phyloP scores from a whole-genome alignment of 768 basidiomycete species.

The Agaricus subrufescens region DNA sequence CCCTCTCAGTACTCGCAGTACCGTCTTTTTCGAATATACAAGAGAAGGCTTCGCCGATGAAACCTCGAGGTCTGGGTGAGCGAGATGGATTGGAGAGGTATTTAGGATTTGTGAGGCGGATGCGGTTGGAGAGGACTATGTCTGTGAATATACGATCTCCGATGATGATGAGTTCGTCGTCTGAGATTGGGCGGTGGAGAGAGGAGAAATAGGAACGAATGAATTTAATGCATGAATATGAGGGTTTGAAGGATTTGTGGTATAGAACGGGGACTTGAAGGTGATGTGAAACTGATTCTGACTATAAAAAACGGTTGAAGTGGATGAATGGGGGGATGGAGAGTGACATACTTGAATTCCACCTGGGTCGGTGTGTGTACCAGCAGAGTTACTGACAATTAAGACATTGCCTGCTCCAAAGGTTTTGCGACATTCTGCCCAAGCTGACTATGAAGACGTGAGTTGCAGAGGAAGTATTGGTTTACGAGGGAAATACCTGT shows the following conservation, averaged over 20 bases:
- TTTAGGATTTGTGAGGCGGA: conserved; percentile 28
- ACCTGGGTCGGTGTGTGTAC: conserved; percentile 71
- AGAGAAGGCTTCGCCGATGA: conserved; percentile 12
- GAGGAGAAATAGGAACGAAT: conserved; percentile 74
- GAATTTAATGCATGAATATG: conserved; percentile 66
- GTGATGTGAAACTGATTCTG: conserved; percentile 78
- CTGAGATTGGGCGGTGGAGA: conserved; percentile 46
- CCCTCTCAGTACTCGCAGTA: conserved; percentile 21
- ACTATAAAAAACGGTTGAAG: conserved; percentile 35
- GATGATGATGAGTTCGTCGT: conserved; percentile 71
- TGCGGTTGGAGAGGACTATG: conserved; percentile 78
- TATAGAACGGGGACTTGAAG: conserved; percentile 79
- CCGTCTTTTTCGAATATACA: conserved; percentile 22
- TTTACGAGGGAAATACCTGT: conserved; percentile 37
- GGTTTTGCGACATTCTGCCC: conserved; percentile 62
- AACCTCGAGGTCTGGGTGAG: conserved; percentile 2
- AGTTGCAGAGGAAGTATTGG: background rate
- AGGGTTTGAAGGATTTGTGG: conserved; percentile 76
- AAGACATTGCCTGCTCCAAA: conserved; percentile 82
- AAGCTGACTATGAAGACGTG: conserved; percentile 50
- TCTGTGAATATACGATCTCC: conserved; percentile 95
- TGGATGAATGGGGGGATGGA: conserved; percentile 5
- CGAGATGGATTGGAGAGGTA: conserved; percentile 4
- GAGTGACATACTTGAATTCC: conserved; percentile 65
- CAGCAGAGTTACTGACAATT: conserved; percentile 93